These are phyloP conservation scores for Pulveroboletus sp. DNA, from an alignment of 768 basidiomycete species.

Conservation along the genomic window DNA sequence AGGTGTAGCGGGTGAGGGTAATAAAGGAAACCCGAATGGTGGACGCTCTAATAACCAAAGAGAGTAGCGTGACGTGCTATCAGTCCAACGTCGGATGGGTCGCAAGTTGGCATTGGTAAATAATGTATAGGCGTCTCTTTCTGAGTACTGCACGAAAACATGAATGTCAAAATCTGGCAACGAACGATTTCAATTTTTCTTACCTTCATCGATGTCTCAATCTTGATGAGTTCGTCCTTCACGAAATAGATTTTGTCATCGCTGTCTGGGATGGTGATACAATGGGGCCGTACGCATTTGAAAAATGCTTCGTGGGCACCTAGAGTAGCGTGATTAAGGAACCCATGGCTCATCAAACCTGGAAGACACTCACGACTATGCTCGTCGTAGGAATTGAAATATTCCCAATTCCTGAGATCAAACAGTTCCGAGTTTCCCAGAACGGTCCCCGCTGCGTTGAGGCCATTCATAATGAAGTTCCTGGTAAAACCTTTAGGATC, in stretches of 20 bases:
- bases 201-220: conserved; percentile 90
- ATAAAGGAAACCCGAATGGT: conserved; percentile 67
- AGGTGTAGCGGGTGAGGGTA: conserved; percentile 37
- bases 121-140: conserved; percentile 59
- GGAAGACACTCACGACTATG: conserved; percentile 37
- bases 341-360: background rate
- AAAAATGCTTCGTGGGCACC: conserved; percentile 85
- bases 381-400: conserved; percentile 58
- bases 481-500: conserved; percentile 70
- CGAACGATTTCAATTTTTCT: conserved; percentile 1
- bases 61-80: conserved; percentile 66
- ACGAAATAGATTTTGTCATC: conserved; percentile 49
- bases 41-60: conserved; percentile 92
- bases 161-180: background rate
- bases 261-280: conserved; percentile 47
- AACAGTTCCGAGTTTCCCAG: conserved; percentile 68
- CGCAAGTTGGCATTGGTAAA: conserved; percentile 77
- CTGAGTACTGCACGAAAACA: conserved; percentile 61
- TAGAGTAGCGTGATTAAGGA: conserved; percentile 26
- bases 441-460: conserved; percentile 60
- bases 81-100: conserved; percentile 82
- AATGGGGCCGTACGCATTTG: conserved; percentile 59
- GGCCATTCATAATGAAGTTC: conserved; percentile 83
- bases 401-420: conserved; percentile 69
- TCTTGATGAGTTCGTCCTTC: conserved; percentile 72